phyloP scores from a whole-genome alignment of 169 alveolate genomes.

The Plasmodium falciparum region DNA sequence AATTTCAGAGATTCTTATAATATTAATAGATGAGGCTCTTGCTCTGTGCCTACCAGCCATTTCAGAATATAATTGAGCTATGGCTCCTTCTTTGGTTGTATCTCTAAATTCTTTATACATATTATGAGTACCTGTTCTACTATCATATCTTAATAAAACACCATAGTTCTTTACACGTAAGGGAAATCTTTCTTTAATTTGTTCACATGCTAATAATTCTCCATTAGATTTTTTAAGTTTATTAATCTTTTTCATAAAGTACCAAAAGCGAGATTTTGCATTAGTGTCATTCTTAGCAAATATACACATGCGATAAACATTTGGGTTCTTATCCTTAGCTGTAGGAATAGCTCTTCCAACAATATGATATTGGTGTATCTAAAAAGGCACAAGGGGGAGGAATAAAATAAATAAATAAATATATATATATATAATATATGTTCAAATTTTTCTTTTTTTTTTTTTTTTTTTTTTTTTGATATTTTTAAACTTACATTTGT shows the following conservation, averaged over 20 bases:
- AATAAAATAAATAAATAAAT: neutral
- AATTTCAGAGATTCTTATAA: conserved; percentile 92
- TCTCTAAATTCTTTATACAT: conserved; percentile 99
- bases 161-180: conserved; percentile 97
- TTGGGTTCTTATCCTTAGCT: conserved; percentile 92
- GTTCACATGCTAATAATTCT: conserved; percentile 95
- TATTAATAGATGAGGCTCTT: conserved; percentile 94
- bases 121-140: conserved; percentile 98
- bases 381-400: neutral
- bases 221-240: conserved; percentile 97
- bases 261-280: conserved; percentile 99
- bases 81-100: conserved; percentile 96
- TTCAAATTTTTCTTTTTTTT: neutral
- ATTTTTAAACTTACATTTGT: conserved; percentile 42
- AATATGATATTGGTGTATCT: conserved; percentile 93
- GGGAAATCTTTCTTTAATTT: conserved; percentile 92
- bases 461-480: neutral
- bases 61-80: conserved; percentile 96
- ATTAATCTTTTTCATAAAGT: conserved; percentile 96
- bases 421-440: neutral
- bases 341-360: conserved; percentile 98
- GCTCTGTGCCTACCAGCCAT: conserved; percentile 99
- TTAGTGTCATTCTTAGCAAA: conserved; percentile 97
- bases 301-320: conserved; percentile 96
- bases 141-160: conserved; percentile 96